Conservation (phyloP, 208 protist species). For the Giardia duodenalis region DNA sequence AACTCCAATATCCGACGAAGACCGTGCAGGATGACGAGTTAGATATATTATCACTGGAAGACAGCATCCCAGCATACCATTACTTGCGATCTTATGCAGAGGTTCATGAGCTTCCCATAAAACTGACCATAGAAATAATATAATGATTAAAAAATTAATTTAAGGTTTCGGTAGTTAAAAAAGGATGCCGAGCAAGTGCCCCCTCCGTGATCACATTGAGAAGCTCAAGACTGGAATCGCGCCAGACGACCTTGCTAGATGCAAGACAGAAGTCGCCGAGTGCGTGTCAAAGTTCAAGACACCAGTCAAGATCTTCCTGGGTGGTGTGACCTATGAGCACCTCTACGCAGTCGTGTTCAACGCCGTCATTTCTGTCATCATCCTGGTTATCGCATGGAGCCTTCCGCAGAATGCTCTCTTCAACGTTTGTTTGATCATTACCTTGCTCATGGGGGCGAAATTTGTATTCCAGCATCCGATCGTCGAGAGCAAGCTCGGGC, state of each 20-base stretch:
- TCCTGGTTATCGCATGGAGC: not conserved
- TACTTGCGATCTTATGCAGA: not conserved
- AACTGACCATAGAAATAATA: too few species aligned
- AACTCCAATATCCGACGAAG: not conserved
- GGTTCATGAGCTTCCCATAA: not conserved
- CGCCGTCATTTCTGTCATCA: not conserved
- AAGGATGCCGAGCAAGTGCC: not conserved
- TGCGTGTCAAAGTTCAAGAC: not conserved
- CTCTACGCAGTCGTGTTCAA: not conserved
- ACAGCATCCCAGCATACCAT: not conserved
- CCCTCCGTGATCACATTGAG: not conserved
- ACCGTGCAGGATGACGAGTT: not conserved
- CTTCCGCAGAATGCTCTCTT: not conserved
- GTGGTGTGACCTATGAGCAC: not conserved
- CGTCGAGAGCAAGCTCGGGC: not conserved
- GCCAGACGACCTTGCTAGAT: not conserved
- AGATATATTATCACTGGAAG: not conserved
- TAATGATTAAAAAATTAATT: too few species aligned
- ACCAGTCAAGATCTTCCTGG: not conserved
- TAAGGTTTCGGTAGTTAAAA: too few species aligned
- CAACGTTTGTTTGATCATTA: not conserved
- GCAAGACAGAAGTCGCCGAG: not conserved
- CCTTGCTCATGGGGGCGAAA: not conserved
- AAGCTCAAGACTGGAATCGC: not conserved
- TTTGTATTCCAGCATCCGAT: not conserved